phyloP scores from a whole-genome alignment of 345 rosid genomes.

The Aquilaria sinensis region DNA sequence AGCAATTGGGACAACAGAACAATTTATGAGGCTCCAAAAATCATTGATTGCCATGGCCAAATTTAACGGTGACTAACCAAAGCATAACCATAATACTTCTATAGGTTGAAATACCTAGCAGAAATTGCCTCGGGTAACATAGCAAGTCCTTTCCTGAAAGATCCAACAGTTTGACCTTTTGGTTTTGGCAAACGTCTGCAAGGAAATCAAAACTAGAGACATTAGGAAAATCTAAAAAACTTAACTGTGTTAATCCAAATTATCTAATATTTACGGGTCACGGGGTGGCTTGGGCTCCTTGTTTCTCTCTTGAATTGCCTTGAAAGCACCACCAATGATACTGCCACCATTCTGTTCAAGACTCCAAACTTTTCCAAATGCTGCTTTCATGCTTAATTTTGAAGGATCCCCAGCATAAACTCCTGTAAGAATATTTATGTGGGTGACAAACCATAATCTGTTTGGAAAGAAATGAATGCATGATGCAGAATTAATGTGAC shows the following conservation, averaged over 20 bases:
- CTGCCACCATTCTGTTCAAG: constrained; percentile 86
- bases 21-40: not conserved
- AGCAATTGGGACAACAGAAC: constrained; percentile 5
- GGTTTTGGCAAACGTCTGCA: constrained; percentile 82
- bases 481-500: constrained; percentile 2
- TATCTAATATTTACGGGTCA: constrained; percentile 53
- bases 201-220: constrained; percentile 6
- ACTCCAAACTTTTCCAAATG: constrained; percentile 96
- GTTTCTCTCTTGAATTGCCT: constrained; percentile 72
- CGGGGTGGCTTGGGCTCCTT: constrained; percentile 55
- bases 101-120: constrained; percentile 43
- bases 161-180: constrained; percentile 94
- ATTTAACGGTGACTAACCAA: constrained; percentile 1
- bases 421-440: constrained; percentile 30
- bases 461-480: not conserved
- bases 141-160: constrained; percentile 78
- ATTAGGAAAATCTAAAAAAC: constrained; percentile 10
- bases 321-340: constrained; percentile 78
- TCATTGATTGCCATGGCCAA: not conserved
- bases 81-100: constrained; percentile 23
- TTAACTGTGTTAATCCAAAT: not conserved
- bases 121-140: constrained; percentile 92
- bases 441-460: not conserved
- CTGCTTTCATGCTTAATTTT: constrained; percentile 88
- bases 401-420: constrained; percentile 97